phyloP scores from a whole-genome alignment of 176 grass and related monocot species.

The Zea luxurians region DNA sequence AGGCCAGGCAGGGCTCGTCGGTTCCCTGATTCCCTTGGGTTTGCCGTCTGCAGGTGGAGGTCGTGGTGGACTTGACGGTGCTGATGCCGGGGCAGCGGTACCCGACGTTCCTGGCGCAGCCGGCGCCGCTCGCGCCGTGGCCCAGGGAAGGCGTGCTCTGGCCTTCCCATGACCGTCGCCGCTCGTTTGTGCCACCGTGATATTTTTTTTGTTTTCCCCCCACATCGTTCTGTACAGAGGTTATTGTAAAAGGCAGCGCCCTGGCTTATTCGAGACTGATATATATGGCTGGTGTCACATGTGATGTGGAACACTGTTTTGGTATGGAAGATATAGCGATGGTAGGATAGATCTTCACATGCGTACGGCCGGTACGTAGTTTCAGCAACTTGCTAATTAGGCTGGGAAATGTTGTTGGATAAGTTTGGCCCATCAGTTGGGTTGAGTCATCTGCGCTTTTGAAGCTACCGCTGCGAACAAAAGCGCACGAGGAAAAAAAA shows the following conservation, averaged over 20 bases:
- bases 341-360: too few species aligned
- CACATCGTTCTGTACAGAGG: background rate
- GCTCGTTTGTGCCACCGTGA: conserved; percentile 37
- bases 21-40: background rate
- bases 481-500: too few species aligned
- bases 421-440: background rate
- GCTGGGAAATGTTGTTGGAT: background rate
- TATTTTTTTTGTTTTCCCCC: too few species aligned
- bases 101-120: conserved; percentile 87
- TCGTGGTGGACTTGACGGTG: conserved; percentile 57
- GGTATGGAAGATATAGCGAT: too few species aligned
- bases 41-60: conserved; percentile 41
- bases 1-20: background rate
- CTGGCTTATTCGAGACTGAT: background rate
- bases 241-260: background rate
- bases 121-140: conserved; percentile 76
- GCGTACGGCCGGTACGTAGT: too few species aligned
- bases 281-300: background rate
- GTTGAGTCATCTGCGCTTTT: background rate
- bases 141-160: conserved; percentile 69
- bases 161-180: conserved; percentile 52
- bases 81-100: conserved; percentile 91
- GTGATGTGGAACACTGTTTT: too few species aligned
- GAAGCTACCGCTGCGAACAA: background rate
- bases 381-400: background rate